Percentiles rank a stretch among this genome's conserved stretches.
phyloP scores from a whole-genome alignment of 495 filamentous ascomycete species.

The Neurospora hispaniola region DNA sequence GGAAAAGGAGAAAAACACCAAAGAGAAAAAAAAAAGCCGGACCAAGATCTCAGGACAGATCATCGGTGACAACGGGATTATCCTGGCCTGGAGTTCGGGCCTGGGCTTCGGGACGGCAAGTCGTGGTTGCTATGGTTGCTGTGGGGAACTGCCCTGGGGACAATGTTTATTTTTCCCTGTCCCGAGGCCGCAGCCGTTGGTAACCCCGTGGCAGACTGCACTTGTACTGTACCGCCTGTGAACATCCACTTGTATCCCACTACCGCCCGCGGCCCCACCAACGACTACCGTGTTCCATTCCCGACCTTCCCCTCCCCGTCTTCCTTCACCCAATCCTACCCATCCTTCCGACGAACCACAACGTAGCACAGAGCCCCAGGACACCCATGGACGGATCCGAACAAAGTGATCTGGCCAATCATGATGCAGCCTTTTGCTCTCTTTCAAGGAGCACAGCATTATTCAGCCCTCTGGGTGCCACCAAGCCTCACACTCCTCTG shows the following conservation, averaged over 20 bases:
- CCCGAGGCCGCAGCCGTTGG: background rate
- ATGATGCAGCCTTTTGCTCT: background rate
- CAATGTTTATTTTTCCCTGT: constrained; percentile 1
- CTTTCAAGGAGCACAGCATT: background rate
- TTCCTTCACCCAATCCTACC: background rate
- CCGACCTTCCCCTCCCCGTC: constrained; percentile 14
- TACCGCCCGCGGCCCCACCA: constrained; percentile 29
- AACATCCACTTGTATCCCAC: background rate
- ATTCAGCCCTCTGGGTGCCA: background rate
- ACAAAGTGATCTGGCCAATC: background rate
- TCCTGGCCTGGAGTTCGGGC: background rate
- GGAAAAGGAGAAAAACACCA: background rate
- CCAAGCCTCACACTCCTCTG: background rate
- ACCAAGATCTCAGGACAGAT: background rate
- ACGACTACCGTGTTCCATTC: constrained; percentile 32
- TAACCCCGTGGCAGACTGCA: background rate
- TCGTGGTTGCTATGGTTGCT: background rate
- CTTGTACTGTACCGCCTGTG: background rate
- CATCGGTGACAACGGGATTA: background rate
- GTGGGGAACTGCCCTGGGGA: background rate
- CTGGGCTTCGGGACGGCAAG: background rate
- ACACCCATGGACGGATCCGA: background rate
- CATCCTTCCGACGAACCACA: background rate
- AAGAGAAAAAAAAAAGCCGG: background rate
- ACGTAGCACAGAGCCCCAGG: background rate